A percentile compares a stretch with the other conserved stretches of the same genome.
These are phyloP conservation scores for Pseudofabraea citricarpa DNA, from an alignment of 2,329 filamentous ascomycete species.

Conservation along the genomic window DNA sequence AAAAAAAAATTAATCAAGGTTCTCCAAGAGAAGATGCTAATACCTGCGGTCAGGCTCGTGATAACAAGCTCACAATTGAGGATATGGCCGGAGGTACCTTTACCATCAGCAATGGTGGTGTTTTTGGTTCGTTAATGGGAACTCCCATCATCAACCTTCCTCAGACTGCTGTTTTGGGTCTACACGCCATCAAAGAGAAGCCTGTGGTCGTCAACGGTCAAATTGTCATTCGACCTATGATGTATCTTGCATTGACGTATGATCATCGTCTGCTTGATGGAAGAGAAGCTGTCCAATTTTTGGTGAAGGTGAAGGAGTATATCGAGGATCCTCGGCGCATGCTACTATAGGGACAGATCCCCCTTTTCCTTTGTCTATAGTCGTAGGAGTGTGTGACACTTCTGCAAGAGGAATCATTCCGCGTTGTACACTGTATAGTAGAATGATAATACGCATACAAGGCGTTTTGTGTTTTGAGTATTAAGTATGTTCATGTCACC, in stretches of 20 bases:
- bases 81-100: constrained; percentile 99
- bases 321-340: constrained; percentile 94
- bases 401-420: background rate
- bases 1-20: too few species aligned
- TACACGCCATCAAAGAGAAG: constrained; percentile 95
- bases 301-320: constrained; percentile 96
- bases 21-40: too few species aligned
- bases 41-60: constrained; percentile 62
- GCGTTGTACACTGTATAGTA: background rate
- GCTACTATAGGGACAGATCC: constrained; percentile 52
- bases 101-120: constrained; percentile 95
- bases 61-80: constrained; percentile 95
- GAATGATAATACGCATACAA: constrained; percentile 19
- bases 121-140: constrained; percentile 95
- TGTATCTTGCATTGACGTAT: constrained; percentile 97
- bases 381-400: background rate
- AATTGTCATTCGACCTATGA: constrained; percentile 97
- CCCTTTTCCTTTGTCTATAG: background rate
- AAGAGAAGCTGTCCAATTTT: constrained; percentile 90
- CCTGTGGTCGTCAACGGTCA: constrained; percentile 88
- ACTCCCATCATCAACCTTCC: constrained; percentile 98
- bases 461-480: too few species aligned
- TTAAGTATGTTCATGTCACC: too few species aligned
- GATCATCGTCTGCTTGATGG: constrained; percentile 95
- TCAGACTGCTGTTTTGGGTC: constrained; percentile 84